Conservation (phyloP, 176 grass and related monocot genomes). For the Cymbopogon citratus region DNA sequence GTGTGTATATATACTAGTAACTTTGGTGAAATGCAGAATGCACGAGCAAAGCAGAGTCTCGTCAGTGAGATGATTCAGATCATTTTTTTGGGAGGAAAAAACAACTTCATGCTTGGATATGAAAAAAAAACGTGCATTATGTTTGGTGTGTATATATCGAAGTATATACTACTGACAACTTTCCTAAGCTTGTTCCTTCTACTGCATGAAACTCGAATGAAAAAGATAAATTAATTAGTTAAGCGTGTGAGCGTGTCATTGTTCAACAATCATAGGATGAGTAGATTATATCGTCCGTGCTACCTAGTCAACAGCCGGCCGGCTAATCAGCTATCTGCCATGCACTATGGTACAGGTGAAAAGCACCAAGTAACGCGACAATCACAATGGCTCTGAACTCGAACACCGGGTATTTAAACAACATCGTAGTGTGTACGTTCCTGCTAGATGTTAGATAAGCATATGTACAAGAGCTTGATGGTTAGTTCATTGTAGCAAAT, state of each 20-base stretch:
- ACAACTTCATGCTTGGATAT: background rate
- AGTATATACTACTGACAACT: background rate
- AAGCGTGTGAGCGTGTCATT: background rate
- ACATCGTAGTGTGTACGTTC: background rate
- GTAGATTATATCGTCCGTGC: background rate
- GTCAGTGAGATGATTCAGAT: background rate
- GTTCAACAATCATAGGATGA: background rate
- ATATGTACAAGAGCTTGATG: background rate
- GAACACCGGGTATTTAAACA: constrained; percentile 10
- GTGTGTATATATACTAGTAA: background rate
- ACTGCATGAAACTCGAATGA: background rate
- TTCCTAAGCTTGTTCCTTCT: background rate
- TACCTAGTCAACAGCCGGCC: constrained; percentile 32
- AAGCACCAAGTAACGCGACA: background rate
- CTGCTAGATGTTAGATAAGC: background rate
- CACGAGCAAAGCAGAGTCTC: background rate
- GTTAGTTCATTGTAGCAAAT: background rate
- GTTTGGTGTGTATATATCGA: background rate
- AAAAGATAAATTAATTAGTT: background rate
- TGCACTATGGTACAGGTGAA: background rate
- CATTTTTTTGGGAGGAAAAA: background rate
- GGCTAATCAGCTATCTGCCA: background rate
- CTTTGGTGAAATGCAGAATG: background rate
- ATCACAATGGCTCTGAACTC: background rate
- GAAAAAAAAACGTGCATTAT: background rate